Evolutionary conservation across 208 protist genomes (phyloP).

Genomic region (Crithidia acanthocephali): DNA sequence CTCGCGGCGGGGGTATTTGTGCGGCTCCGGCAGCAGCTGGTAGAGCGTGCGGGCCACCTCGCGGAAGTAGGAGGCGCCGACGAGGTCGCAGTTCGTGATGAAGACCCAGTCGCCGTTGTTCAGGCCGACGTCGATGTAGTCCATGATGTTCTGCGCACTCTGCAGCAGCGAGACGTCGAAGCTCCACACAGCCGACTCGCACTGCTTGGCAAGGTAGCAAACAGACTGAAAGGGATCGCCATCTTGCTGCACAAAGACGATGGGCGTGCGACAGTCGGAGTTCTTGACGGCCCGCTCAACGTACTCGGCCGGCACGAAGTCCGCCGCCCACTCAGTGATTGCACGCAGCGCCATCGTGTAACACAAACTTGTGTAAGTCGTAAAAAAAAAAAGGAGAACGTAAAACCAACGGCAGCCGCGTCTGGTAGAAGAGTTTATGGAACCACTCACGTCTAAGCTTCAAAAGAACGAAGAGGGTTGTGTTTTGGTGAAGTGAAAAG

Average conservation of each 20-base stretch:
- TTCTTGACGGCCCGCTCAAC: conserved; percentile 76
- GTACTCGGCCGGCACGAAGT: conserved; percentile 64
- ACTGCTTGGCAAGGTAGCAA: conserved; percentile 63
- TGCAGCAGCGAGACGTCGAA: conserved; percentile 67
- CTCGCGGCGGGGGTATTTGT: conserved; percentile 80
- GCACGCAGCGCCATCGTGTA: conserved; percentile 30
- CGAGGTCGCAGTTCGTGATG: conserved; percentile 76
- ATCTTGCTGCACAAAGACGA: conserved; percentile 80
- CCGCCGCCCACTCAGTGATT: conserved; percentile 32
- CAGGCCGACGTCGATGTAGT: conserved; percentile 90
- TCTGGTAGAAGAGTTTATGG: background rate
- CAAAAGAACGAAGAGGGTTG: too few relatives aligned
- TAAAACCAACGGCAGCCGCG: too few relatives aligned
- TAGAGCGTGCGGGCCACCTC: conserved; percentile 79
- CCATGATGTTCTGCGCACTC: conserved; percentile 77
- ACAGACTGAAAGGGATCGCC: conserved; percentile 86
- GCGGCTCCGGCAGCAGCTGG: conserved; percentile 72
- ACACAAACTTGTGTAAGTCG: too few relatives aligned
- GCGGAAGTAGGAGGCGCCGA: conserved; percentile 62
- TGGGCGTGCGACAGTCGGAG: conserved; percentile 85
- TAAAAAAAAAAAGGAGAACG: background rate
- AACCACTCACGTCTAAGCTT: too few relatives aligned
- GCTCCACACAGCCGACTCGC: conserved; percentile 75
- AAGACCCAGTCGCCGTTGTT: conserved; percentile 93
- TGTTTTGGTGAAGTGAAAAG: too few relatives aligned